Conservation (phyloP, 176 grass and related monocot species). For the Oryza punctata region DNA sequence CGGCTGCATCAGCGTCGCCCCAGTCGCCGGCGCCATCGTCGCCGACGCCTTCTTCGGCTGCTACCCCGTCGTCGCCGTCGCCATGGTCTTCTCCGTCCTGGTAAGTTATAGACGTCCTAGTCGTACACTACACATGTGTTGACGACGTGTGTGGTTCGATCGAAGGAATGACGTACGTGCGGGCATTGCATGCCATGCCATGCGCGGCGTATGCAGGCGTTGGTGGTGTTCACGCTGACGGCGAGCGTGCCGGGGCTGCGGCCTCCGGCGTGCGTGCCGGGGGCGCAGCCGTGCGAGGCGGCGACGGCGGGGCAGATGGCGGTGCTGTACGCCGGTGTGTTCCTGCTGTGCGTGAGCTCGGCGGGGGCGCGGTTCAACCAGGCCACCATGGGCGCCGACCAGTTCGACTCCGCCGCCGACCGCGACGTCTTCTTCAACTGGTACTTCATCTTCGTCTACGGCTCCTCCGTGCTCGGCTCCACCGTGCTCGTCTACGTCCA, state of each 20-base stretch:
- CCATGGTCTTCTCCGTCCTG: slow-evolving; percentile 43
- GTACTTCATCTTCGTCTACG: slow-evolving; percentile 73
- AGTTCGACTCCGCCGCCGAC: slow-evolving; percentile 61
- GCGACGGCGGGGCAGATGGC: slow-evolving; percentile 48
- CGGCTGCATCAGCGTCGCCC: slow-evolving; percentile 60
- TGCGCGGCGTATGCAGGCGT: slow-evolving; percentile 36
- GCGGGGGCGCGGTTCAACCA: slow-evolving; percentile 71
- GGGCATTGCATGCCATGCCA: too few relatives aligned
- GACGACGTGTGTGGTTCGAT: too few relatives aligned
- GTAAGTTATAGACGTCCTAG: too few relatives aligned
- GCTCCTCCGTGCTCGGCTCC: slow-evolving; percentile 43
- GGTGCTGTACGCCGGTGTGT: slow-evolving; percentile 48
- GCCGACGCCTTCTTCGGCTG: slow-evolving; percentile 78
- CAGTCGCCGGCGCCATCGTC: slow-evolving; percentile 62
- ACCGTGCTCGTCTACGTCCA: slow-evolving; percentile 74
- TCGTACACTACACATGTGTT: too few relatives aligned
- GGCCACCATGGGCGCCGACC: slow-evolving; percentile 72
- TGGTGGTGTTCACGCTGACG: slow-evolving; percentile 64
- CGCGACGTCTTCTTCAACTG: slow-evolving; percentile 75
- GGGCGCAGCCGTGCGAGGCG: slow-evolving; percentile 25
- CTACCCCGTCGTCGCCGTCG: slow-evolving; percentile 58
- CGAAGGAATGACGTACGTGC: too few relatives aligned
- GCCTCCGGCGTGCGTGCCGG: slow-evolving; percentile 32
- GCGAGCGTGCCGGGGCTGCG: slow-evolving; percentile 42
- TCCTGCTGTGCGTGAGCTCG: slow-evolving; percentile 53